These are phyloP conservation scores for Irpex lacteus DNA, from an alignment of 1,284 basidiomycete species.

Conservation along the genomic window DNA sequence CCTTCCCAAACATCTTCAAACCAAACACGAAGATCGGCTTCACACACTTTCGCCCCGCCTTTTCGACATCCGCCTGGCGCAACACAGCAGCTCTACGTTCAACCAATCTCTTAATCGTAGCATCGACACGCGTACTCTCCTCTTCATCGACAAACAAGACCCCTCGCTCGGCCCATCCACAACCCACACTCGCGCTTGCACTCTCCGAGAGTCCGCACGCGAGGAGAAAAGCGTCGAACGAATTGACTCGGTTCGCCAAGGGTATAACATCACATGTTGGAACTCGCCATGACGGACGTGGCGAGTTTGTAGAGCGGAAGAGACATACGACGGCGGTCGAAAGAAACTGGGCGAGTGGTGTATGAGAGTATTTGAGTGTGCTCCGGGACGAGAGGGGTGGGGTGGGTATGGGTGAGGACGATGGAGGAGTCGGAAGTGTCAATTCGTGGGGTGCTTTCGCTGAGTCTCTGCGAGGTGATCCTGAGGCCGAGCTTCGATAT, in stretches of 20 bases:
- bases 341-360: slow-evolving; percentile 17
- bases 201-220: slow-evolving; percentile 25
- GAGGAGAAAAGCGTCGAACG: slow-evolving; percentile 22
- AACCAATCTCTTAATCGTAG: slow-evolving; percentile 13
- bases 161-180: slow-evolving; percentile 23
- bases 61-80: too few species aligned
- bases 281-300: slow-evolving; percentile 22
- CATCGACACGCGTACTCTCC: background rate
- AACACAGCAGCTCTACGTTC: slow-evolving; percentile 9
- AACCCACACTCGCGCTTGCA: background rate
- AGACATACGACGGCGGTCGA: slow-evolving; percentile 23
- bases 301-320: slow-evolving; percentile 14
- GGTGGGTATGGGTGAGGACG: background rate
- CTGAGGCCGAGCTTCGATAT: background rate
- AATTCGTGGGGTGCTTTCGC: background rate
- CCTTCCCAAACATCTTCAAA: slow-evolving; percentile 21
- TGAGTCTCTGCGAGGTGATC: background rate
- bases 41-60: background rate
- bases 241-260: slow-evolving; percentile 17
- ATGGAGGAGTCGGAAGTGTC: background rate
- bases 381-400: background rate
- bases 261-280: slow-evolving; percentile 23
- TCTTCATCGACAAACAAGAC: slow-evolving; percentile 27
- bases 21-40: slow-evolving; percentile 23
- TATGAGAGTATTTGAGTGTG: background rate